Conservation (phyloP, 2,329 filamentous ascomycete species). For the Alternaria hordeiaustralica region DNA sequence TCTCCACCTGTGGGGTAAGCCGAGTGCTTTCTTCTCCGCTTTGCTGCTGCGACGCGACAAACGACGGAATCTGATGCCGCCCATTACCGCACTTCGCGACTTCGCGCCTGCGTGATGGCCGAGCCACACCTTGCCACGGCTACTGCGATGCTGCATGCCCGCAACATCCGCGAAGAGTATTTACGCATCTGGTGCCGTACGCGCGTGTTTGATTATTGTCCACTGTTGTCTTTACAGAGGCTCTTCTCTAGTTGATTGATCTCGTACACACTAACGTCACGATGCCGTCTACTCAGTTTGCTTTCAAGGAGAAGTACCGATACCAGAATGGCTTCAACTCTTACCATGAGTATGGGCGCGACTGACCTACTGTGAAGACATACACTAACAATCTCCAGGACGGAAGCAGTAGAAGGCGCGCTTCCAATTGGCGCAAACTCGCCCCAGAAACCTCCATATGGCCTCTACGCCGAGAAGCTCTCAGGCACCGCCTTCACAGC, state of each 20-base stretch:
- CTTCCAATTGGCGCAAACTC: slow-evolving; percentile 80
- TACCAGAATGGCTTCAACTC: slow-evolving; percentile 81
- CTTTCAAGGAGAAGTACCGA: slow-evolving; percentile 70
- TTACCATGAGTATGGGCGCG: slow-evolving; percentile 72
- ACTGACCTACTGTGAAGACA: background rate
- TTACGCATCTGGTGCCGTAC: background rate
- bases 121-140: slow-evolving; percentile 9
- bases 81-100: slow-evolving; percentile 37
- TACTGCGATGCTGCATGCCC: slow-evolving; percentile 35
- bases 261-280: slow-evolving; percentile 30
- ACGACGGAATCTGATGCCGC: slow-evolving; percentile 38
- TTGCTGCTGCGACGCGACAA: slow-evolving; percentile 14
- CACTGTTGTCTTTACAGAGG: slow-evolving; percentile 35
- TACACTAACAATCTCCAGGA: slow-evolving; percentile 55
- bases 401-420: slow-evolving; percentile 76
- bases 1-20: slow-evolving; percentile 30
- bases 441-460: slow-evolving; percentile 78
- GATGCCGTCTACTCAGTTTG: slow-evolving; percentile 72
- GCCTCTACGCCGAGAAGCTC: slow-evolving; percentile 78
- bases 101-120: slow-evolving; percentile 26
- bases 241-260: slow-evolving; percentile 36
- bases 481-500: slow-evolving; percentile 67
- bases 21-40: slow-evolving; percentile 25
- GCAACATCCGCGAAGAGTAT: slow-evolving; percentile 25
- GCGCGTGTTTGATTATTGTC: slow-evolving; percentile 24